Conservation (phyloP, 768 basidiomycete genomes). For the Asterophora lycoperdoides region DNA sequence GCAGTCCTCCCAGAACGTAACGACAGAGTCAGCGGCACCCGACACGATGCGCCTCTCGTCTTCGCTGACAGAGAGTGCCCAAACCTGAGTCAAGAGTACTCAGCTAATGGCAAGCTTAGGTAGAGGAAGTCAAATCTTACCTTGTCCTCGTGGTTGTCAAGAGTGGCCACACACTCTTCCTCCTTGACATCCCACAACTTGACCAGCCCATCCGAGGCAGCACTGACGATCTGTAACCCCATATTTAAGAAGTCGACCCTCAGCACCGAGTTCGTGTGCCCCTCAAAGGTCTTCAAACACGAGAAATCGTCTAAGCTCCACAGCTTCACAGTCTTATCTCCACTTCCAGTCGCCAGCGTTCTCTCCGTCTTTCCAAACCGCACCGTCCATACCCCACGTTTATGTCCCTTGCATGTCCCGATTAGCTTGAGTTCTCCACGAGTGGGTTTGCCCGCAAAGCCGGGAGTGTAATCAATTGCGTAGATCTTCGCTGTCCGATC, state of each 20-base stretch:
- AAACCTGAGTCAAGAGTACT: slow-evolving; percentile 58
- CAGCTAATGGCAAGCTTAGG: not conserved
- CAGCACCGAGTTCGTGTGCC: slow-evolving; percentile 95
- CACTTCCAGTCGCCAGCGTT: slow-evolving; percentile 88
- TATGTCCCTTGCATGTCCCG: slow-evolving; percentile 94
- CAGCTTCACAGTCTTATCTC: slow-evolving; percentile 90
- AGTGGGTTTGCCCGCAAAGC: slow-evolving; percentile 37
- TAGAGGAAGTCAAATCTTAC: slow-evolving; percentile 36
- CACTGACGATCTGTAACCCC: slow-evolving; percentile 83
- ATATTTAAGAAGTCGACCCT: slow-evolving; percentile 85
- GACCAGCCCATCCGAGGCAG: slow-evolving; percentile 91
- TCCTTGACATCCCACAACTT: slow-evolving; percentile 92
- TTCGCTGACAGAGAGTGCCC: slow-evolving; percentile 82
- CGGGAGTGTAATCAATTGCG: slow-evolving; percentile 55
- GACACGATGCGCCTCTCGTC: slow-evolving; percentile 88
- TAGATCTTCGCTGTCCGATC: slow-evolving; percentile 93
- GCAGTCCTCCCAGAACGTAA: slow-evolving; percentile 96
- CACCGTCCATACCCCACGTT: slow-evolving; percentile 94
- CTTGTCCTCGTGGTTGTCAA: slow-evolving; percentile 99
- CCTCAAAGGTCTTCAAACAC: slow-evolving; percentile 95
- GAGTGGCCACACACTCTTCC: slow-evolving; percentile 81
- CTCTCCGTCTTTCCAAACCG: slow-evolving; percentile 81
- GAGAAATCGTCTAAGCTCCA: slow-evolving; percentile 94
- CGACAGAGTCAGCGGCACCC: slow-evolving; percentile 92
- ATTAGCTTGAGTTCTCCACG: slow-evolving; percentile 70